Conservation (phyloP, 73 alveolate species). For the Stentor roeselii region DNA sequence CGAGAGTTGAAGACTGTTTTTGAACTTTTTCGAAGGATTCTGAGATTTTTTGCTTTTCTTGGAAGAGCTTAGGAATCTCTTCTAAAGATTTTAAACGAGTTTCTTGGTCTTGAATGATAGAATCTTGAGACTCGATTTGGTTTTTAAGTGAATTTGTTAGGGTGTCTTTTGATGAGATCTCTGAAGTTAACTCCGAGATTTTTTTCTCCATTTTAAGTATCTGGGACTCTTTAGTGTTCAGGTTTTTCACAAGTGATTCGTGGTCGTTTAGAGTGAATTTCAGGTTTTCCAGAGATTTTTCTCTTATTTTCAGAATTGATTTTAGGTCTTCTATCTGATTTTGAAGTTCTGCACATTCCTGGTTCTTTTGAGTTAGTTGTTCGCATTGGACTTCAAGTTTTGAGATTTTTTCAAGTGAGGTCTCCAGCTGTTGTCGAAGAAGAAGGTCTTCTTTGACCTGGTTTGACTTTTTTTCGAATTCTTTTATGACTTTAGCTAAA, state of each 20-base stretch:
- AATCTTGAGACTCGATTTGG: not conserved
- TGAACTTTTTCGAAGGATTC: not conserved
- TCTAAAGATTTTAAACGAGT: not conserved
- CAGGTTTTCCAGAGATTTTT: not conserved
- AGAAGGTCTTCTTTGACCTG: no score
- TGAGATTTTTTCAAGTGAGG: not conserved
- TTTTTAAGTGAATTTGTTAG: not conserved
- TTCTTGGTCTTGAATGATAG: not conserved
- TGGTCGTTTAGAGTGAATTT: not conserved
- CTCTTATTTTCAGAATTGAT: not conserved
- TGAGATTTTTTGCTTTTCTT: not conserved
- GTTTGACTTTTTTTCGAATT: no score
- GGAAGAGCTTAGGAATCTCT: not conserved
- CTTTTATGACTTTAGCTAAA: no score
- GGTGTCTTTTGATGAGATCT: not conserved
- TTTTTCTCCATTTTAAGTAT: not conserved
- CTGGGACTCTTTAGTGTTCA: not conserved
- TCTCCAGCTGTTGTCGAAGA: no score
- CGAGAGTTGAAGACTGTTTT: not conserved
- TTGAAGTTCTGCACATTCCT: not conserved
- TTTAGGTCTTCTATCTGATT: not conserved
- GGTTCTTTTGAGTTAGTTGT: not conserved
- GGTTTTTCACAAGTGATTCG: not conserved
- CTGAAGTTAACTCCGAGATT: not conserved
- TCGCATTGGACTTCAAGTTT: not conserved